Evolutionary conservation across 2,329 filamentous ascomycete species (phyloP), one percentile per base, ranked within the genome.

Genomic region (Ceratocystis variospora): DNA sequence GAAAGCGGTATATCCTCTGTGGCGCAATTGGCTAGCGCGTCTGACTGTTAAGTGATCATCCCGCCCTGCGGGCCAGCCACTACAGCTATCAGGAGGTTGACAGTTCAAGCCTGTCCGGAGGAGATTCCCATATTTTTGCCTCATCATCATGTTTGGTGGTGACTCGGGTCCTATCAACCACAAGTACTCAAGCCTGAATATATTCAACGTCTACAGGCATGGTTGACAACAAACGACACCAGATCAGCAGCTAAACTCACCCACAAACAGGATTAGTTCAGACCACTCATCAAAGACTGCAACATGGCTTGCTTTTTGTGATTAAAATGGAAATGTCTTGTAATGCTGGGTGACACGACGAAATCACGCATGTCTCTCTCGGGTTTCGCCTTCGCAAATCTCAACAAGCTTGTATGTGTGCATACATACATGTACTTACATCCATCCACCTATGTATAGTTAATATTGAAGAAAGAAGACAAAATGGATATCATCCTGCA

Each of bases 21-120:
- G 75, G 76, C 76, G 70, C 76, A 77, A 72, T 79, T 81, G 80
- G 80, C 78, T 82, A 82, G 80, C 79, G 80, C 80, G 80, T 82
- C 77, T 78, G 80, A 81, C 80, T 82, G 80, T 82, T 82, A 81
- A 22, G 22, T 22, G 22, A 22, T 22, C 22, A 22, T 22, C 22
- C 22, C 22, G 1, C 1, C 22, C 1, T 1, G 22, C 22, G 22
- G 22, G 22, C 22, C 22, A 22, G 22, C 22, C 22, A 22, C 22
- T 22, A 22, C 22, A 17, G 53, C 17, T 5, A 57, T 57, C 53
- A 57, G 53, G 53, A 57, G 53, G 53, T 57, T 57, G 53, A 57
- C 53, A 57, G 53, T 57, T 57, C 53, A 57, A 57, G 53, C 53
- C 53, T 57, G 53, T 57, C 53, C 53, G 53, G 53, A 57, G 53